Evolutionary conservation across 2,329 filamentous ascomycete genomes (phyloP).

Genomic region (Thielaviopsis ethacetica): DNA sequence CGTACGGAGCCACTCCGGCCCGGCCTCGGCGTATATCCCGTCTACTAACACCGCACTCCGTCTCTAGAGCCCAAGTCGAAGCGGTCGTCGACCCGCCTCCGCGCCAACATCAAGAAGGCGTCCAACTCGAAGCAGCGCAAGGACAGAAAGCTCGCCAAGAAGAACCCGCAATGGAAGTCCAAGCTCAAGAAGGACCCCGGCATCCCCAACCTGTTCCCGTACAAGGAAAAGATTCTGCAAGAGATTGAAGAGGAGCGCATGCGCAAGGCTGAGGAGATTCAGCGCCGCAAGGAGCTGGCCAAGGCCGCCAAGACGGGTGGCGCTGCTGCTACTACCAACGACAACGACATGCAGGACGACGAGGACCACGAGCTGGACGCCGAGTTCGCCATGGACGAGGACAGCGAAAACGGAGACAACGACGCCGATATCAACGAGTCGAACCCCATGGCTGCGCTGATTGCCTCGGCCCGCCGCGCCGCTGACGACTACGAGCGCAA

Average conservation of each 20-base stretch:
- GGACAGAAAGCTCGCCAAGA: conserved; percentile 72
- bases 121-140: conserved; percentile 85
- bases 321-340: conserved; percentile 34
- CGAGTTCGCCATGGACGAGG: conserved; percentile 32
- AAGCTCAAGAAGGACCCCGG: conserved; percentile 95
- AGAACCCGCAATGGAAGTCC: conserved; percentile 93
- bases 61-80: conserved; percentile 79
- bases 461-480: conserved; percentile 67
- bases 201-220: conserved; percentile 93
- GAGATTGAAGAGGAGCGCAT: conserved; percentile 84
- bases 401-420: conserved; percentile 35
- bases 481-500: conserved; percentile 59
- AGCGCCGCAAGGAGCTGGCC: conserved; percentile 53
- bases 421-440: conserved; percentile 44
- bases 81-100: conserved; percentile 71
- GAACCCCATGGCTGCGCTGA: conserved; percentile 82
- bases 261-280: conserved; percentile 64
- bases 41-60: background rate
- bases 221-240: conserved; percentile 86
- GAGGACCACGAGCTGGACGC: conserved; percentile 29
- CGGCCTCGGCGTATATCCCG: too few relatives aligned
- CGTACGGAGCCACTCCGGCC: background rate
- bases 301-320: conserved; percentile 53
- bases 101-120: conserved; percentile 92
- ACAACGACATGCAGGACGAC: conserved; percentile 30